Base-by-base conservation (phyloP, 208 protist species). In the Trypanosomatidae sp. region DNA sequence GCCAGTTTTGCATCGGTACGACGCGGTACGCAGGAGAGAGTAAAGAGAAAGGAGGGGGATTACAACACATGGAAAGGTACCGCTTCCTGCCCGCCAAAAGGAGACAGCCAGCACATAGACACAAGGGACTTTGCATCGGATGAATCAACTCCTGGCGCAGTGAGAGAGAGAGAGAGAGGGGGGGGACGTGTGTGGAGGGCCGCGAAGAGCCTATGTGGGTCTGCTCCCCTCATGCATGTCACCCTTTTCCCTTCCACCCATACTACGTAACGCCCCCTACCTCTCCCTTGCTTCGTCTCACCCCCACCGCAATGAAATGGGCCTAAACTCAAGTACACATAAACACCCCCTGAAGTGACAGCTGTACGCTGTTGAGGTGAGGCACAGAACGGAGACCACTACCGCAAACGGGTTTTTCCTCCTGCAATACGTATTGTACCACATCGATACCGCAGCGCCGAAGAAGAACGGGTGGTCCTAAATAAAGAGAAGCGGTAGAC, bases 361-460 rank as follows among this genome's bases (percentile, higher is more conserved):
- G 22, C 25, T 44, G n/a, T 25, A 39, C 36, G 25, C 22, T 28
- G 22, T 19, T 22, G 22, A 19, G 39, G 28, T 25, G 6, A 25
- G 41, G 36, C 60, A 44, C 7, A 44, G 36, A 65, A 13, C 19
- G 22, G 36, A 3, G 39, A 46, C 17, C 19, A 39, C 22, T 13
- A n/a, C 58, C 58, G 41, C 17, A 30, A n/a, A n/a, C 25, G 52
- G 36, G 36, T 59, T 13, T 17, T 65, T 65, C 8, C 8, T 28
- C 12, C 44, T 36, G 55, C 25, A 4, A 3, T 22, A 0, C 25
- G 28, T 41, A 43, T 12, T 7, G 13, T 22, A 25, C 55, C 15
- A n/a, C 19, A 36, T n/a, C n/a, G 52, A 66, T 58, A 75, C 71
- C 36, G 68, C 62, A 67, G 73, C 64, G 70, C 28, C 12, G 64